These are phyloP conservation scores for Arabis alpina DNA, from an alignment of 345 rosid species.

Conservation along the genomic window DNA sequence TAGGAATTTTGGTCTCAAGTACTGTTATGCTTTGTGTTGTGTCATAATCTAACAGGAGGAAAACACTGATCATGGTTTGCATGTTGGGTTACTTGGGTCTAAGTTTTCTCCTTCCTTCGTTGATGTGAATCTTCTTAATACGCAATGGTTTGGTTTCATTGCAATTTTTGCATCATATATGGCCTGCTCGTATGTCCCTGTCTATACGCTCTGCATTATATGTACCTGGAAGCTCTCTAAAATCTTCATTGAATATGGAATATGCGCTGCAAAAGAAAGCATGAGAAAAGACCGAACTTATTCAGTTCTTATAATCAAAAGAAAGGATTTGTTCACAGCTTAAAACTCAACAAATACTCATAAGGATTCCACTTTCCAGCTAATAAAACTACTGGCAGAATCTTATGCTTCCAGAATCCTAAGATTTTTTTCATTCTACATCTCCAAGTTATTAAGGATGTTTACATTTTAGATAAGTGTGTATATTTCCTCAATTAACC, in stretches of 20 bases:
- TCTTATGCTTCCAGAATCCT: constrained; percentile 38
- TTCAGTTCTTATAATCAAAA: constrained; percentile 23
- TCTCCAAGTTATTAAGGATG: background rate
- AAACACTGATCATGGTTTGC: constrained; percentile 28
- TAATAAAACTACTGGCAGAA: constrained; percentile 35
- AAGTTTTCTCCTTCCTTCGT: background rate
- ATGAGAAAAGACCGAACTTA: constrained; percentile 27
- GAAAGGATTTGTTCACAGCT: constrained; percentile 21
- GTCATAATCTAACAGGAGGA: constrained; percentile 31
- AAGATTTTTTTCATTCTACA: constrained; percentile 1
- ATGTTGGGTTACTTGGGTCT: background rate
- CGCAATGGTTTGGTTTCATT: background rate
- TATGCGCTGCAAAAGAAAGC: constrained; percentile 61
- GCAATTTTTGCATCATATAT: constrained; percentile 47
- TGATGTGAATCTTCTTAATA: constrained; percentile 26
- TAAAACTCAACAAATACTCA: constrained; percentile 17
- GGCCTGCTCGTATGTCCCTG: constrained; percentile 79
- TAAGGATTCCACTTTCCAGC: constrained; percentile 35
- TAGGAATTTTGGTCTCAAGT: constrained; percentile 28
- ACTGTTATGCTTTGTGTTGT: constrained; percentile 26
- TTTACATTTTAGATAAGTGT: constrained; percentile 21
- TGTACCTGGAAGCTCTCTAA: constrained; percentile 94
- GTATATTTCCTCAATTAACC: background rate
- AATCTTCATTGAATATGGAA: constrained; percentile 88
- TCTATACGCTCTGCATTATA: constrained; percentile 83